These are phyloP conservation scores for Sporothrix humicola DNA, from an alignment of 2,329 filamentous ascomycete genomes.

Conservation along the genomic window DNA sequence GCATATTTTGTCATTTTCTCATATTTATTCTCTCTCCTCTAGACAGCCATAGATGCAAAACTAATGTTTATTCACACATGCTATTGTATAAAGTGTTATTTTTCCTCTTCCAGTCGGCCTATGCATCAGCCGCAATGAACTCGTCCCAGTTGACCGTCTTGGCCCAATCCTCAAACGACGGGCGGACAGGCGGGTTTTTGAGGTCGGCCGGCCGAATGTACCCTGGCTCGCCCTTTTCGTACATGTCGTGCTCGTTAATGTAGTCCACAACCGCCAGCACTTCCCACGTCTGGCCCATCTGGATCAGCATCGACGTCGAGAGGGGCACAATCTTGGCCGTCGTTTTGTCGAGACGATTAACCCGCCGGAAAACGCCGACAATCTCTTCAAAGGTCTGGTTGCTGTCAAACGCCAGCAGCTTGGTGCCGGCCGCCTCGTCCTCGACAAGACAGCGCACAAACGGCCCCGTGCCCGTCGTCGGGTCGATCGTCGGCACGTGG, in stretches of 20 bases:
- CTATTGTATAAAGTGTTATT: too few species aligned
- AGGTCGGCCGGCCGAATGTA: neutral
- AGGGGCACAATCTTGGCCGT: neutral
- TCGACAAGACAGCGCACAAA: neutral
- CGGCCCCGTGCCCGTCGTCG: neutral
- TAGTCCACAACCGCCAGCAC: neutral
- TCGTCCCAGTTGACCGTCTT: slow-evolving; percentile 2
- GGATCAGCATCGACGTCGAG: neutral
- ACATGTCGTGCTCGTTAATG: neutral
- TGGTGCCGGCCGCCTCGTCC: slow-evolving; percentile 6
- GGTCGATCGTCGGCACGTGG: slow-evolving; percentile 6
- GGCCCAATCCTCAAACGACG: slow-evolving; percentile 12
- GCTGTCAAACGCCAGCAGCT: neutral
- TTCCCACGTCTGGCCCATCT: slow-evolving; percentile 1
- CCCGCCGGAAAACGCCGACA: neutral
- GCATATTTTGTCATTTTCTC: neutral
- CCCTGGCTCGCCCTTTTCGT: neutral
- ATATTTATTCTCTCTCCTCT: neutral
- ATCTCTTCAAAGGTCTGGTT: neutral
- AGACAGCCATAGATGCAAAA: slow-evolving; percentile 7
- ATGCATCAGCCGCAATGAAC: neutral
- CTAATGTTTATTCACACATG: neutral
- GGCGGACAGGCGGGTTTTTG: neutral
- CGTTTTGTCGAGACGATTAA: neutral
- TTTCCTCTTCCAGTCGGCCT: too few species aligned